These are phyloP conservation scores for Suillus clintonianus DNA, from an alignment of 768 basidiomycete genomes.

Conservation along the genomic window DNA sequence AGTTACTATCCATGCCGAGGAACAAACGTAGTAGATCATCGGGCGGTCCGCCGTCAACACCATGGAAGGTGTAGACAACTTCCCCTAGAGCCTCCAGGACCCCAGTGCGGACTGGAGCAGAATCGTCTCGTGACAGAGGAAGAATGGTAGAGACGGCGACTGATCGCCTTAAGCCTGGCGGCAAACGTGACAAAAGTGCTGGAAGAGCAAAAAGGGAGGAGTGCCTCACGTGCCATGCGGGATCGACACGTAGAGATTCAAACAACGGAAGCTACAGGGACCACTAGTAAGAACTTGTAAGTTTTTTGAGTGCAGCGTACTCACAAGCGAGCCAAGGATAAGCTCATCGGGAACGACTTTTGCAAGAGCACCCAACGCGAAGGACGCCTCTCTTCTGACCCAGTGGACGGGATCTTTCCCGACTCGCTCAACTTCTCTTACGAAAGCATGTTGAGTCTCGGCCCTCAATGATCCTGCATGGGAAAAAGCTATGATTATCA, in stretches of 20 bases:
- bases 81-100: slow-evolving; percentile 89
- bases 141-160: slow-evolving; percentile 69
- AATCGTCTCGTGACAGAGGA: slow-evolving; percentile 63
- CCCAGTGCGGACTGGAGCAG: slow-evolving; percentile 70
- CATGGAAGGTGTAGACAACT: slow-evolving; percentile 80
- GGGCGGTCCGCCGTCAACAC: slow-evolving; percentile 65
- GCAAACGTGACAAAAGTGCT: slow-evolving; percentile 69
- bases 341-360: slow-evolving; percentile 83
- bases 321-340: slow-evolving; percentile 62
- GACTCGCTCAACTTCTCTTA: slow-evolving; percentile 72
- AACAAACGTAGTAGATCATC: slow-evolving; percentile 74
- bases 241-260: slow-evolving; percentile 65
- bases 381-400: slow-evolving; percentile 84
- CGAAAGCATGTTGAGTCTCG: slow-evolving; percentile 62
- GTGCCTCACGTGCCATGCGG: slow-evolving; percentile 82
- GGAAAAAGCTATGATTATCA: slow-evolving; percentile 9
- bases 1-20: slow-evolving; percentile 57
- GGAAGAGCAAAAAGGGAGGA: slow-evolving; percentile 87
- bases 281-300: slow-evolving; percentile 6
- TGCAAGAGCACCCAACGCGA: slow-evolving; percentile 85
- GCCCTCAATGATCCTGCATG: slow-evolving; percentile 53
- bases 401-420: slow-evolving; percentile 68
- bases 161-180: slow-evolving; percentile 53
- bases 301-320: slow-evolving; percentile 20
- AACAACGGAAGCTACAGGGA: slow-evolving; percentile 74